These are phyloP conservation scores for Ceriops zippeliana DNA, from an alignment of 345 rosid genomes.

Conservation along the genomic window DNA sequence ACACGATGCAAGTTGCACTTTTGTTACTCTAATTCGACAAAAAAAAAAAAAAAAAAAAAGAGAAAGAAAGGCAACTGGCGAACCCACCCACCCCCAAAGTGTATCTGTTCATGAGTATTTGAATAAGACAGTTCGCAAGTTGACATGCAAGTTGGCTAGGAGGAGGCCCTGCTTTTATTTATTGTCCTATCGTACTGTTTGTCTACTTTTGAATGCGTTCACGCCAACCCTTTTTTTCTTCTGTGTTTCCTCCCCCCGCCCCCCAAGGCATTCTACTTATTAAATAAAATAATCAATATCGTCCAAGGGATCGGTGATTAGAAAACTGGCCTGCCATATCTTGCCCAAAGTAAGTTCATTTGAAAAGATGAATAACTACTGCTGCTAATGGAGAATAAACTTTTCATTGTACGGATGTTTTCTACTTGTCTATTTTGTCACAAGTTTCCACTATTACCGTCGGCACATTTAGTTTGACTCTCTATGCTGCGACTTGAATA, in stretches of 20 bases:
- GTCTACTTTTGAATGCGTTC: slow-evolving; percentile 33
- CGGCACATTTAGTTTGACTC: too few species aligned
- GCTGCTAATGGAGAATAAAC: too few species aligned
- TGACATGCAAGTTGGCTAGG: slow-evolving; percentile 42
- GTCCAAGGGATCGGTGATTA: too few species aligned
- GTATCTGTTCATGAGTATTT: neutral
- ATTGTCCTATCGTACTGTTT: slow-evolving; percentile 24
- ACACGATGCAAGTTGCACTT: slow-evolving; percentile 26
- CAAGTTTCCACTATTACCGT: too few species aligned
- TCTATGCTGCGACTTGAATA: too few species aligned
- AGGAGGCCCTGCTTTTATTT: slow-evolving; percentile 14
- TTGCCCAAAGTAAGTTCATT: too few species aligned
- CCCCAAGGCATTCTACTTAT: too few species aligned
- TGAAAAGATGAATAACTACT: too few species aligned
- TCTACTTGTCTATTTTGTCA: too few species aligned
- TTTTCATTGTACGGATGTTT: too few species aligned
- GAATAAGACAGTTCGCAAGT: slow-evolving; percentile 42
- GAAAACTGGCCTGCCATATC: too few species aligned
- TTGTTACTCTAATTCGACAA: neutral
- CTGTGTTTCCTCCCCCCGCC: neutral
- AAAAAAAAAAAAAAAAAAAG: neutral
- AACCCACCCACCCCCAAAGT: neutral
- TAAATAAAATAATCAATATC: too few species aligned
- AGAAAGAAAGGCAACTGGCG: slow-evolving; percentile 39
- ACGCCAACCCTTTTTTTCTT: slow-evolving; percentile 24